phyloP scores from a whole-genome alignment of 2,329 filamentous ascomycete species.

The Aureobasidium uvarum region DNA sequence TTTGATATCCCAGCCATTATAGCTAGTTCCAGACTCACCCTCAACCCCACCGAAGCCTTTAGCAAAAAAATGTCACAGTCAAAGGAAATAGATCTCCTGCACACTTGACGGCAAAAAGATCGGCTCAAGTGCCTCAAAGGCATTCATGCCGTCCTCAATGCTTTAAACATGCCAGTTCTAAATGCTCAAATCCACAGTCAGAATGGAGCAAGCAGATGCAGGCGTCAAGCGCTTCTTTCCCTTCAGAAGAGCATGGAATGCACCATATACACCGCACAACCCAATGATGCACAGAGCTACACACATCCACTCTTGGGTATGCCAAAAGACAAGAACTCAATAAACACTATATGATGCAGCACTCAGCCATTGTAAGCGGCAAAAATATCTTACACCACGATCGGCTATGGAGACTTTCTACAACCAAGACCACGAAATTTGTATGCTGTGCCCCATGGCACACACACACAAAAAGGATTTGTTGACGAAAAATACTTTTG shows the following conservation, averaged over 20 bases:
- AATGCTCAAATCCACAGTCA: slow-evolving; percentile 21
- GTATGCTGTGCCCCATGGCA: too few species aligned
- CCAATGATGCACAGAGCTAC: slow-evolving; percentile 30
- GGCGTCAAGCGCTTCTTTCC: slow-evolving; percentile 27
- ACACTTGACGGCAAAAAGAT: slow-evolving; percentile 24
- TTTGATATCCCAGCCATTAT: slow-evolving; percentile 29
- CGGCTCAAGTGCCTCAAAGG: slow-evolving; percentile 30
- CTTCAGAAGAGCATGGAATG: slow-evolving; percentile 27
- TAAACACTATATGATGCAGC: slow-evolving; percentile 30
- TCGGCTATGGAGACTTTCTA: slow-evolving; percentile 39
- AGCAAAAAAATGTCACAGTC: slow-evolving; percentile 21
- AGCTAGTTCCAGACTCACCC: slow-evolving; percentile 21
- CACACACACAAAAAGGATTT: too few species aligned
- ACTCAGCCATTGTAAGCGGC: slow-evolving; percentile 32
- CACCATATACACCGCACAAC: slow-evolving; percentile 32
- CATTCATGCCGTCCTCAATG: slow-evolving; percentile 34
- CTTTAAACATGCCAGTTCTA: slow-evolving; percentile 33
- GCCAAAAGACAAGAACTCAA: too few species aligned
- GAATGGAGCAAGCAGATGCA: slow-evolving; percentile 26
- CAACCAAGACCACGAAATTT: slow-evolving; percentile 37
- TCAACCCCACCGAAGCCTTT: slow-evolving; percentile 1
- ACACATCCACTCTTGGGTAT: slow-evolving; percentile 33
- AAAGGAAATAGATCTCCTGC: slow-evolving; percentile 30
- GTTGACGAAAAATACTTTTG: too few species aligned
- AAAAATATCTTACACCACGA: slow-evolving; percentile 37